These are phyloP conservation scores for Secale cereale DNA, from an alignment of 176 grass and related monocot genomes.

Conservation along the genomic window DNA sequence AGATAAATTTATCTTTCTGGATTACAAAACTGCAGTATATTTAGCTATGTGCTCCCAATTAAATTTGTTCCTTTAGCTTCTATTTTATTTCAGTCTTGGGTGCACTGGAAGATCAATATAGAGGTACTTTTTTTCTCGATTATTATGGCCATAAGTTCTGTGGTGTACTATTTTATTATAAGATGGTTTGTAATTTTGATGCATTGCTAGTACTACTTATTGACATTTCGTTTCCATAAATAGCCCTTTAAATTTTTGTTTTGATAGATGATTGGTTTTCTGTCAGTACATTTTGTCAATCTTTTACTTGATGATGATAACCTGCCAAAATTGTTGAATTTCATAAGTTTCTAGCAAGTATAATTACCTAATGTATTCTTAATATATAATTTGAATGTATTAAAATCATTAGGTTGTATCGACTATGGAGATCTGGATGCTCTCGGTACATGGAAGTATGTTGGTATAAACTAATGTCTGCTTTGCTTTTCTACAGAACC, in stretches of 20 bases:
- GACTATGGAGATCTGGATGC: not conserved
- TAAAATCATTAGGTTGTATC: not conserved
- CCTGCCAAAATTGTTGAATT: not conserved
- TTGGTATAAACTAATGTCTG: not conserved
- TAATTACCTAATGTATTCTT: not conserved
- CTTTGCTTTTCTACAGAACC: not conserved
- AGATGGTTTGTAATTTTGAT: not conserved
- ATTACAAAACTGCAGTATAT: not conserved
- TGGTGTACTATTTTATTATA: not conserved
- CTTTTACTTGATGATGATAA: not conserved
- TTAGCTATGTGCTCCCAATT: not conserved
- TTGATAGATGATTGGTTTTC: not conserved
- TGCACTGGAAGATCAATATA: too few relatives aligned
- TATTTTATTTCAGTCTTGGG: too few relatives aligned
- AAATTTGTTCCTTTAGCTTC: too few relatives aligned
- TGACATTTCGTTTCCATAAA: not conserved
- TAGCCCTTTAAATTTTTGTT: not conserved
- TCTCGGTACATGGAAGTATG: not conserved
- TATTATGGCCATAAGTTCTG: not conserved
- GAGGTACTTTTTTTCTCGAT: too few relatives aligned
- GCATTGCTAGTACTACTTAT: not conserved
- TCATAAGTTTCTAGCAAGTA: not conserved
- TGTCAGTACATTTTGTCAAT: not conserved
- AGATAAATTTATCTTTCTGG: not conserved
- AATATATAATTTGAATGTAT: not conserved